Conservation (phyloP, 805 yeast genomes). For the Hanseniaspora taiwanica region DNA sequence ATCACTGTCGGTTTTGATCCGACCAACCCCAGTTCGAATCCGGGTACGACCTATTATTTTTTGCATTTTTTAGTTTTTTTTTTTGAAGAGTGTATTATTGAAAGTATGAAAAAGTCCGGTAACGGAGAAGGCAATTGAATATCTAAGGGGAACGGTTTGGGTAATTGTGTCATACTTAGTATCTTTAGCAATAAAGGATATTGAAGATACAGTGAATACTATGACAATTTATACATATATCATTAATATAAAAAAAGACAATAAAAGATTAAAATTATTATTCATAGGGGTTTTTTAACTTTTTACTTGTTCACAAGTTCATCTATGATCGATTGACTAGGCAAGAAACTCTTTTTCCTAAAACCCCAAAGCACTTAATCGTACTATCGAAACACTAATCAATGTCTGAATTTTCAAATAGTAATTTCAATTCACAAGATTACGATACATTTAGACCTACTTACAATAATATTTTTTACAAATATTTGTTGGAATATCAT, state of each 20-base stretch:
- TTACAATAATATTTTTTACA: constrained; percentile 42
- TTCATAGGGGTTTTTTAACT: too few species aligned
- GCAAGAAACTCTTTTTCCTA: too few species aligned
- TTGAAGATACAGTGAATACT: too few species aligned
- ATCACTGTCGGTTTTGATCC: constrained; percentile 21
- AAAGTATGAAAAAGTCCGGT: neutral
- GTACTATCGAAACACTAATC: neutral
- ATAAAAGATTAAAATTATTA: too few species aligned
- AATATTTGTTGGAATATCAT: constrained; percentile 31
- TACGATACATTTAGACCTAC: constrained; percentile 54
- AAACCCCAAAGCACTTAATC: too few species aligned
- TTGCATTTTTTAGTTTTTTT: neutral
- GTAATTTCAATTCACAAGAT: constrained; percentile 34
- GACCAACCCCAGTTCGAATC: constrained; percentile 75
- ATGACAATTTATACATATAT: too few species aligned
- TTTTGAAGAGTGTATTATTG: neutral
- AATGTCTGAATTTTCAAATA: constrained; percentile 54
- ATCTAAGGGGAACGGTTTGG: too few species aligned
- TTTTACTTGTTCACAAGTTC: too few species aligned
- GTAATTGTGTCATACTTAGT: too few species aligned
- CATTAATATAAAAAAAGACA: too few species aligned
- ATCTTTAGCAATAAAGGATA: too few species aligned
- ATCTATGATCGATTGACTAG: too few species aligned
- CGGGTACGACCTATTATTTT: constrained; percentile 57
- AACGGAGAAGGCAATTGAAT: neutral